A percentile compares a stretch with the other conserved stretches of the same genome.
These are phyloP conservation scores for Ceratocystis alfenasii DNA, from an alignment of 2,329 filamentous ascomycete species.

Conservation along the genomic window DNA sequence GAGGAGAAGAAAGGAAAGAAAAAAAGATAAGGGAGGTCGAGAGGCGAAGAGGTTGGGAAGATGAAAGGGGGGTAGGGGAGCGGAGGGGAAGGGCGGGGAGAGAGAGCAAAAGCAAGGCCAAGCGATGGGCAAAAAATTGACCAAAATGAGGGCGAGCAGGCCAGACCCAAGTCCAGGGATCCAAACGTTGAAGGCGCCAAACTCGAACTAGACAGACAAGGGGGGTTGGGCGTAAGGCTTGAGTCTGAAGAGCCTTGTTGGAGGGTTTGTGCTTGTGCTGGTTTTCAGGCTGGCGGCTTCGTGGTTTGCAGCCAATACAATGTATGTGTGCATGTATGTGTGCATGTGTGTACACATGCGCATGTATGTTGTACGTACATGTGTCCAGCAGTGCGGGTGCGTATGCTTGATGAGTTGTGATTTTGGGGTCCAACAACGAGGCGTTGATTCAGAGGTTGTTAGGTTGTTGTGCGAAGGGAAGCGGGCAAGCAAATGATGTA, in stretches of 20 bases:
- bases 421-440: not conserved
- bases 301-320: not conserved
- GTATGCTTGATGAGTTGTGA: constrained; percentile 8
- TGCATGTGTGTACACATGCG: constrained; percentile 4
- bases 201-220: not conserved
- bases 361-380: not conserved
- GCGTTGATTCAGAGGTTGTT: not conserved
- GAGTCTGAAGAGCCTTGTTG: not conserved
- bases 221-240: constrained; percentile 3
- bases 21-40: too few species aligned
- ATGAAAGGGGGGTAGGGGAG: too few species aligned
- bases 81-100: not conserved
- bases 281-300: not conserved
- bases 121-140: constrained; percentile 11
- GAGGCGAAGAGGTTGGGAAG: too few species aligned
- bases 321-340: not conserved
- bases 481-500: too few species aligned
- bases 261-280: not conserved
- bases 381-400: not conserved
- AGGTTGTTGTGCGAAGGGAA: not conserved
- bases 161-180: constrained; percentile 1
- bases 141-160: constrained; percentile 1
- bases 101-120: constrained; percentile 3
- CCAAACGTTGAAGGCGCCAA: not conserved
- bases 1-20: too few species aligned